Conservation (phyloP, 192 early-diverging fungal species). For the Coemansia sp. region DNA sequence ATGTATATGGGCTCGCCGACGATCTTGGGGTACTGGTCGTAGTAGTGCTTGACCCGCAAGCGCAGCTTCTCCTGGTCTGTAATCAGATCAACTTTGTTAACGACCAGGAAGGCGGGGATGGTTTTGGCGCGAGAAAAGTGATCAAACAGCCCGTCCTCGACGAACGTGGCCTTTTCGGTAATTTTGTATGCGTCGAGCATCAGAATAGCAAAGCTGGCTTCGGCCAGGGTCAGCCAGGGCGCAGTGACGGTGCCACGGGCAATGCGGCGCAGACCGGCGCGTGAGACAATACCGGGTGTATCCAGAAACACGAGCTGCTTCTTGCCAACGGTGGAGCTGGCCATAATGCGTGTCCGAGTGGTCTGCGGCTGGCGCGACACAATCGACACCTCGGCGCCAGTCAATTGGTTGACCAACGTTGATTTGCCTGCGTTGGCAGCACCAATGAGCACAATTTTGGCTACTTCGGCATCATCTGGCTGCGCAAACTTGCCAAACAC, state of each 20-base stretch:
- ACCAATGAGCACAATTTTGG: conserved; percentile 66
- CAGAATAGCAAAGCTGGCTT: conserved; percentile 28
- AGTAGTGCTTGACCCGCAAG: conserved; percentile 16
- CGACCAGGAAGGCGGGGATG: conserved; percentile 30
- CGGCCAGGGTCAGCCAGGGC: conserved; percentile 46
- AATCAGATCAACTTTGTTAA: conserved; percentile 49
- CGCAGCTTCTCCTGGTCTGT: conserved; percentile 25
- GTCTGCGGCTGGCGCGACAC: conserved; percentile 73
- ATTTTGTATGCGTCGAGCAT: conserved; percentile 46
- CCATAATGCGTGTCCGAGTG: conserved; percentile 66
- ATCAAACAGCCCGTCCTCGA: conserved; percentile 33
- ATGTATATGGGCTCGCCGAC: conserved; percentile 32
- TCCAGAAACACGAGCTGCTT: conserved; percentile 63
- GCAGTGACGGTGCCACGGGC: conserved; percentile 37
- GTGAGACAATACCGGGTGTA: conserved; percentile 50
- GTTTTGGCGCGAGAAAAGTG: conserved; percentile 12
- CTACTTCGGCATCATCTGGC: conserved; percentile 61
- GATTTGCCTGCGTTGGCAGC: conserved; percentile 77
- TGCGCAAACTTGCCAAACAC: conserved; percentile 54
- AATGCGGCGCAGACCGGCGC: conserved; percentile 34
- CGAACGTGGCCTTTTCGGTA: conserved; percentile 33
- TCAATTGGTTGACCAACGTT: conserved; percentile 70
- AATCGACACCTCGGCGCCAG: conserved; percentile 61
- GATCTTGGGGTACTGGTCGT: conserved; percentile 16
- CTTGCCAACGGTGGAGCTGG: conserved; percentile 57